A percentile compares a stretch with the other conserved stretches of the same genome.
Conservation (phyloP, 2,329 filamentous ascomycete species). For the Purpureocillium takamizusanense region DNA sequence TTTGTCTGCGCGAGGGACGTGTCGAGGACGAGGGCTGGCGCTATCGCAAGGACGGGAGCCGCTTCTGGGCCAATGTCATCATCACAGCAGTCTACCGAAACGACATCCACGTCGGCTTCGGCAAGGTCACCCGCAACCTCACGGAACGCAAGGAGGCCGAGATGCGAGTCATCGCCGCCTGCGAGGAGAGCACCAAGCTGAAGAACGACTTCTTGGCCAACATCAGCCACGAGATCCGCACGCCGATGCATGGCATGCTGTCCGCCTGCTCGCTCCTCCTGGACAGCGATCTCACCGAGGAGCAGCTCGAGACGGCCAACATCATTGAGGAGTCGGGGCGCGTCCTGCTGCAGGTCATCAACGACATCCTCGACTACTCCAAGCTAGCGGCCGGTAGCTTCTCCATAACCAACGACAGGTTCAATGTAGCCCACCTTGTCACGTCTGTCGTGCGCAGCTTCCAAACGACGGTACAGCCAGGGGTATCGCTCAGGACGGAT, state of each 20-base stretch:
- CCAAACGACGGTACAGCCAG: slow-evolving; percentile 33
- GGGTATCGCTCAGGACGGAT: slow-evolving; percentile 33
- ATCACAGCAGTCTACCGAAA: slow-evolving; percentile 47
- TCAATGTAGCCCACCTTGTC: slow-evolving; percentile 37
- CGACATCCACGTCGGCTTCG: slow-evolving; percentile 44
- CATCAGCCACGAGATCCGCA: slow-evolving; percentile 57
- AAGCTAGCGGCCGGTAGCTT: slow-evolving; percentile 53
- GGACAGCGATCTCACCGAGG: slow-evolving; percentile 39
- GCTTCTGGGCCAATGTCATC: slow-evolving; percentile 53
- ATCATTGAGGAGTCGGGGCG: slow-evolving; percentile 52
- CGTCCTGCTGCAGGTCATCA: slow-evolving; percentile 51
- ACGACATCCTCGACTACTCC: slow-evolving; percentile 59
- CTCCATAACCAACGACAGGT: slow-evolving; percentile 42
- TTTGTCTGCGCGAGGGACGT: slow-evolving; percentile 44
- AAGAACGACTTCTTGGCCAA: slow-evolving; percentile 55
- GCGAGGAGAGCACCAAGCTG: slow-evolving; percentile 53
- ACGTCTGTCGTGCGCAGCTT: slow-evolving; percentile 41
- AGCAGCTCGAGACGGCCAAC: slow-evolving; percentile 46
- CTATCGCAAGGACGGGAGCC: slow-evolving; percentile 46
- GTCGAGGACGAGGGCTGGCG: slow-evolving; percentile 53
- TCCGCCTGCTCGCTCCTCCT: slow-evolving; percentile 48
- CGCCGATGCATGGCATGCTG: slow-evolving; percentile 55
- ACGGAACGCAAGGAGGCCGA: slow-evolving; percentile 47
- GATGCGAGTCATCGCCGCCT: slow-evolving; percentile 44
- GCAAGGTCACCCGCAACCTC: slow-evolving; percentile 49